Conservation (phyloP, 306 rosid genomes). For the Sphenostylis stenocarpa region DNA sequence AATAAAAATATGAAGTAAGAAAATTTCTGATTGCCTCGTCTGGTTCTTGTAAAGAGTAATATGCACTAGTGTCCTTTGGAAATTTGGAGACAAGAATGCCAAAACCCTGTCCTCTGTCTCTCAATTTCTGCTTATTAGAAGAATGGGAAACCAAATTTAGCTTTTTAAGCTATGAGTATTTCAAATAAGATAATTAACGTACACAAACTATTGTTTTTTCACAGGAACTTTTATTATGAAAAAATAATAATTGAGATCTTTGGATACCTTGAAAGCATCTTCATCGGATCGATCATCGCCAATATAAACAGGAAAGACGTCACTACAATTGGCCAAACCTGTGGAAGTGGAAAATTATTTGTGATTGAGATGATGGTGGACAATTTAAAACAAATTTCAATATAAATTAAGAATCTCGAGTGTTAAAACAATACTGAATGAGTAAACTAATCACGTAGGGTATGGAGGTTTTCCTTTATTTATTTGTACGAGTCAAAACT, state of each 20-base stretch:
- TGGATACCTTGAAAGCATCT: slow-evolving; percentile 91
- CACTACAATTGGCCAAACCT: slow-evolving; percentile 72
- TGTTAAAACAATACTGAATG: background rate
- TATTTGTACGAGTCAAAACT: background rate
- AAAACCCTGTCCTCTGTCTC: slow-evolving; percentile 88
- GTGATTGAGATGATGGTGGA: slow-evolving; percentile 10
- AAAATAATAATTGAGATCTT: background rate
- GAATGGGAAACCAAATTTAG: background rate
- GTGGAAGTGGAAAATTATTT: slow-evolving; percentile 21
- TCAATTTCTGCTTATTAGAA: slow-evolving; percentile 48
- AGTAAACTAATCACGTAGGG: background rate
- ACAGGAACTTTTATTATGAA: background rate
- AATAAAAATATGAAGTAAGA: background rate
- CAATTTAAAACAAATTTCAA: background rate
- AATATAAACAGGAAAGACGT: slow-evolving; percentile 82
- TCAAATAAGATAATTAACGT: background rate
- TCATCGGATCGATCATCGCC: slow-evolving; percentile 89
- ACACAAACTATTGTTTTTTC: background rate
- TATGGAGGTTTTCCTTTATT: background rate
- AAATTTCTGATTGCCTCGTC: slow-evolving; percentile 59
- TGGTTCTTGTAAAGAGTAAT: slow-evolving; percentile 81
- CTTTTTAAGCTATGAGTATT: background rate
- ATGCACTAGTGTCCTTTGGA: slow-evolving; percentile 90
- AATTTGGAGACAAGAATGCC: slow-evolving; percentile 85
- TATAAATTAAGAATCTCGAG: background rate